Percentiles rank a stretch among this genome's conserved stretches.
Evolutionary conservation across 176 grass and related monocot genomes (phyloP).

Genomic region (Phoenix dactylifera): DNA sequence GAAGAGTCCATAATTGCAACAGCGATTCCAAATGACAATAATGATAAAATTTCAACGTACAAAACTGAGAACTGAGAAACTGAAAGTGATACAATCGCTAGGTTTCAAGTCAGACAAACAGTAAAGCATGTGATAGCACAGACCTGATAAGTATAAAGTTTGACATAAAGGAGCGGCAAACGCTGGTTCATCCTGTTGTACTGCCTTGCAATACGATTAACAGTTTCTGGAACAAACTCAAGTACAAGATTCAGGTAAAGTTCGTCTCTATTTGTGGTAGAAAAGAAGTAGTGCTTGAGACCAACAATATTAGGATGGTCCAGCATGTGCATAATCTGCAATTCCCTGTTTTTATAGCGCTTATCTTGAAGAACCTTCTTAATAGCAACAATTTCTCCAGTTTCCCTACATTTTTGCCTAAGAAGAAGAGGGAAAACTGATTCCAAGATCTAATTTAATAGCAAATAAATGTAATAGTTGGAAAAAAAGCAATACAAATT

Average conservation of each 20-base stretch:
- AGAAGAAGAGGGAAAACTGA: slow-evolving; percentile 18
- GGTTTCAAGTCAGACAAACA: not conserved
- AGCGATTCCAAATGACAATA: too few species aligned
- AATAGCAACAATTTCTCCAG: slow-evolving; percentile 88
- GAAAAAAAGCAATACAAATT: slow-evolving; percentile 12
- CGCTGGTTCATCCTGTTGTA: slow-evolving; percentile 77
- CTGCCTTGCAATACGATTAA: slow-evolving; percentile 68
- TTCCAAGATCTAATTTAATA: too few species aligned
- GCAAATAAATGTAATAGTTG: not conserved
- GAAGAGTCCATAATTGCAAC: too few species aligned
- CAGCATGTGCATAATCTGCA: slow-evolving; percentile 97
- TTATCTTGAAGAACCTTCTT: slow-evolving; percentile 99
- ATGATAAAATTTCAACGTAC: too few species aligned
- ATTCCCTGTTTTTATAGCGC: slow-evolving; percentile 91
- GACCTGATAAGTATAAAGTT: slow-evolving; percentile 91
- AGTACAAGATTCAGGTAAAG: slow-evolving; percentile 93
- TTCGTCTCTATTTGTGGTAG: slow-evolving; percentile 72
- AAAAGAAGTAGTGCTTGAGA: slow-evolving; percentile 96
- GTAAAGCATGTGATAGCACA: not conserved
- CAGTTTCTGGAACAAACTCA: slow-evolving; percentile 87
- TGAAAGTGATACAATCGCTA: too few species aligned
- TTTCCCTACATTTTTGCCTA: slow-evolving; percentile 98
- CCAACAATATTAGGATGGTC: slow-evolving; percentile 92
- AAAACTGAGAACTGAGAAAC: too few species aligned
- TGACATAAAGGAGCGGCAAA: slow-evolving; percentile 87